These are phyloP conservation scores for Leccinum incarnatum DNA, from an alignment of 768 basidiomycete species.

Conservation along the genomic window DNA sequence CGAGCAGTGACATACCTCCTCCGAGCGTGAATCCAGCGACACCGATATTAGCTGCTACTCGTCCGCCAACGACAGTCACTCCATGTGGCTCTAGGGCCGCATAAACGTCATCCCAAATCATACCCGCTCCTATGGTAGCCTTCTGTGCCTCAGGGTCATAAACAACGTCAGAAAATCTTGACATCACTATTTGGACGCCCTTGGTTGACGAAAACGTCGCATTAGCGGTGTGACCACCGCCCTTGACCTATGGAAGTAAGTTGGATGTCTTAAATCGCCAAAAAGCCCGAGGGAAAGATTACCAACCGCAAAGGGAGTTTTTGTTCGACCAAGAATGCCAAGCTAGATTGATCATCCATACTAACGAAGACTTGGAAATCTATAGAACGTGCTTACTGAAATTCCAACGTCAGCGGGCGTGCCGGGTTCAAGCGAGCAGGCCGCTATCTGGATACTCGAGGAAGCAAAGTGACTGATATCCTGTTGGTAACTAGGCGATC, in stretches of 20 bases:
- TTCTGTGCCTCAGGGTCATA: not conserved
- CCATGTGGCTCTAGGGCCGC: not conserved
- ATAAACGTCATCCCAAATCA: not conserved
- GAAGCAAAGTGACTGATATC: slow-evolving; percentile 32
- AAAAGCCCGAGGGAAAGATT: too few species aligned
- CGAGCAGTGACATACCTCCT: not conserved
- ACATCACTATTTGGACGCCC: not conserved
- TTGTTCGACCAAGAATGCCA: not conserved
- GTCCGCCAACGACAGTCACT: not conserved
- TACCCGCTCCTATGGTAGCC: not conserved
- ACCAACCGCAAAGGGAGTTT: not conserved
- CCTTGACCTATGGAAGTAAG: not conserved
- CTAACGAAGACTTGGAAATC: not conserved
- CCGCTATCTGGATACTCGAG: not conserved
- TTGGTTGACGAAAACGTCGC: not conserved
- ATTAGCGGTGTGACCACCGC: not conserved
- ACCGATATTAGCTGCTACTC: not conserved
- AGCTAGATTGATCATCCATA: not conserved
- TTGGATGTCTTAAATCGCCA: not conserved
- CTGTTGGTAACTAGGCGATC: slow-evolving; percentile 32
- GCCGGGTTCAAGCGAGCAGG: not conserved
- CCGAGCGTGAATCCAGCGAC: not conserved
- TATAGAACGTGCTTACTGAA: not conserved
- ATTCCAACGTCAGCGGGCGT: not conserved
- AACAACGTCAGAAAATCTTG: not conserved